Evolutionary conservation across 1,284 basidiomycete genomes (phyloP).

Genomic region (Vanrija sp.): DNA sequence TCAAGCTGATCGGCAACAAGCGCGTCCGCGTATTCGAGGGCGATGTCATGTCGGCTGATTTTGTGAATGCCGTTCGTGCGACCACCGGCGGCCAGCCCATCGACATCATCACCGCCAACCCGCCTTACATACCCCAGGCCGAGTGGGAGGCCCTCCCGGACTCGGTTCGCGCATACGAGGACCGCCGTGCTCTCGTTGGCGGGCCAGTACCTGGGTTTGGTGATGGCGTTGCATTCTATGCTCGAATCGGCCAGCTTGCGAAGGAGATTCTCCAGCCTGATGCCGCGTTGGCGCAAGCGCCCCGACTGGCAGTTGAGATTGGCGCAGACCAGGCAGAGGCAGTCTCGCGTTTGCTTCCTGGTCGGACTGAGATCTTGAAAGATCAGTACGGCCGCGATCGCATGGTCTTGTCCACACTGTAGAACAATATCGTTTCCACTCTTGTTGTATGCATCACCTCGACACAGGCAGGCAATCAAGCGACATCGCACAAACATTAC

Average conservation of each 20-base stretch:
- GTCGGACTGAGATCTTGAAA: conserved; percentile 61
- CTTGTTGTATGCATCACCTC: too few species aligned
- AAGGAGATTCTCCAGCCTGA: conserved; percentile 49
- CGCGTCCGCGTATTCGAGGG: conserved; percentile 35
- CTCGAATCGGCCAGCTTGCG: conserved; percentile 62
- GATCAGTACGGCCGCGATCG: conserved; percentile 67
- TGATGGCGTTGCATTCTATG: conserved; percentile 72
- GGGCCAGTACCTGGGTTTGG: conserved; percentile 59
- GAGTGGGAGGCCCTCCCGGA: conserved; percentile 63
- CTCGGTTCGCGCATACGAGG: conserved; percentile 73
- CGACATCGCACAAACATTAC: too few species aligned
- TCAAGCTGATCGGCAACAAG: conserved; percentile 20
- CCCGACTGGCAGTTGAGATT: conserved; percentile 68
- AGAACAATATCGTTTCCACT: not conserved
- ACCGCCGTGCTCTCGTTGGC: conserved; percentile 72
- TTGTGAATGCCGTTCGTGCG: conserved; percentile 7
- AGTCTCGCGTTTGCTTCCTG: conserved; percentile 60
- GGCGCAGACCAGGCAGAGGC: conserved; percentile 65
- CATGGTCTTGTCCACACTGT: conserved; percentile 36
- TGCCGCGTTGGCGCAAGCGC: conserved; percentile 40
- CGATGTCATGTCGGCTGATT: conserved; percentile 53
- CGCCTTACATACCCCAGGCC: conserved; percentile 76
- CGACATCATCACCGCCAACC: conserved; percentile 82
- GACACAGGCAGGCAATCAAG: too few species aligned
- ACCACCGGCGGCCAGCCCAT: conserved; percentile 42